Evolutionary conservation across 768 basidiomycete genomes (phyloP).

Genomic region (Lactifluus hygrophoroides): DNA sequence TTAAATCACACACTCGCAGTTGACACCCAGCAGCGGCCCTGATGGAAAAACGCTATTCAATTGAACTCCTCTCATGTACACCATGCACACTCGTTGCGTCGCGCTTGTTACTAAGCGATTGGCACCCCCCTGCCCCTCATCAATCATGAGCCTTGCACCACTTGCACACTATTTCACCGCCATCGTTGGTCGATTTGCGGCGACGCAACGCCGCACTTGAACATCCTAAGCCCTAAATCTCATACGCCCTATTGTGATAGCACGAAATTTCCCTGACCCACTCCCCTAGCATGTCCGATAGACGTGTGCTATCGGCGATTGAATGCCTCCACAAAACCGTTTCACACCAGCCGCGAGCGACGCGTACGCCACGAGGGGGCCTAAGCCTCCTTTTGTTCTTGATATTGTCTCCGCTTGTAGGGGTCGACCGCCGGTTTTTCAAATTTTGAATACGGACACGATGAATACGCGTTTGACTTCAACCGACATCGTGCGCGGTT

Average conservation of each 20-base stretch:
- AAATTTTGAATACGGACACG: conserved; percentile 14
- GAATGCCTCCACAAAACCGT: conserved; percentile 10
- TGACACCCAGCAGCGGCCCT: conserved; percentile 14
- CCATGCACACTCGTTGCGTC: conserved; percentile 18
- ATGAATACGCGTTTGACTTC: conserved; percentile 13
- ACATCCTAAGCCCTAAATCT: conserved; percentile 1
- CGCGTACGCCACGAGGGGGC: conserved; percentile 15
- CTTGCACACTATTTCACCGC: conserved; percentile 11
- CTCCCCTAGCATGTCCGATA: neutral
- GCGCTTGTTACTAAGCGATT: conserved; percentile 19
- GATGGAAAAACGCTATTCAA: conserved; percentile 1
- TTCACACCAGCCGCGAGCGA: conserved; percentile 14
- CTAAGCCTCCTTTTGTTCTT: conserved; percentile 13
- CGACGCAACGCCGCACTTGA: conserved; percentile 11
- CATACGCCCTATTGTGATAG: conserved; percentile 3
- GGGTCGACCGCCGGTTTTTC: conserved; percentile 13
- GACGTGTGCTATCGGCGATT: conserved; percentile 12
- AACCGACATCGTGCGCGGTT: conserved; percentile 11
- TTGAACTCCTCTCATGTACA: conserved; percentile 15
- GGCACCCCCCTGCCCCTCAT: neutral
- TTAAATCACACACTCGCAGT: conserved; percentile 15
- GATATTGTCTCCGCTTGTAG: conserved; percentile 11
- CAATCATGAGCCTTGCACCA: conserved; percentile 3
- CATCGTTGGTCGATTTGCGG: conserved; percentile 5
- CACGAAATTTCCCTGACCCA: conserved; percentile 9